phyloP scores from a whole-genome alignment of 805 yeast species.

The Sugiyamaella valdiviana region DNA sequence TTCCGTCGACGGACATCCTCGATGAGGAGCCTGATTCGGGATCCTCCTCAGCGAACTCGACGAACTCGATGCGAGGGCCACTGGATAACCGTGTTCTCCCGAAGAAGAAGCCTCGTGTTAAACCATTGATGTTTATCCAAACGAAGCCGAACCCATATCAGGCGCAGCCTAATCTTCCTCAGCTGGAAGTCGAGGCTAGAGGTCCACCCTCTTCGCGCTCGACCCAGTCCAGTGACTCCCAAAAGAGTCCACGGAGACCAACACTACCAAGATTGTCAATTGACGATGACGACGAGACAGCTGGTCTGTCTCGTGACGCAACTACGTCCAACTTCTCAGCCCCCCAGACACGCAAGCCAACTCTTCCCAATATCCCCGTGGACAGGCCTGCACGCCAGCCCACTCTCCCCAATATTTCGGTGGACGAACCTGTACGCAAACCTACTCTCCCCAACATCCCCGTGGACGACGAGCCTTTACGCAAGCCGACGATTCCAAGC shows the following conservation, averaged over 20 bases:
- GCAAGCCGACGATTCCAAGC: constrained; percentile 6
- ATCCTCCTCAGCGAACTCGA: too few relatives aligned
- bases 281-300: too few relatives aligned
- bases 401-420: constrained; percentile 3
- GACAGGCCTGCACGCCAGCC: constrained; percentile 2
- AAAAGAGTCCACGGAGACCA: too few relatives aligned
- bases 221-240: too few relatives aligned
- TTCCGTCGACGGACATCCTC: not conserved
- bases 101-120: not conserved
- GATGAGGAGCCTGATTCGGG: too few relatives aligned
- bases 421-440: not conserved
- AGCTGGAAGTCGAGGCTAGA: not conserved
- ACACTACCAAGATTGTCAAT: too few relatives aligned
- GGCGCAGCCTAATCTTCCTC: not conserved
- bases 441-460: constrained; percentile 6
- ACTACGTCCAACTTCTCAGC: too few relatives aligned
- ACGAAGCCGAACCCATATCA: not conserved
- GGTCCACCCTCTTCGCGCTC: too few relatives aligned
- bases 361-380: too few relatives aligned
- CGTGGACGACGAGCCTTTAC: constrained; percentile 7
- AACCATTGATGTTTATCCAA: not conserved
- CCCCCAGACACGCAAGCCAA: not conserved
- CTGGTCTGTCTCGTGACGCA: too few relatives aligned
- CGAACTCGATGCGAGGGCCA: too few relatives aligned
- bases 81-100: not conserved